Evolutionary conservation across 768 basidiomycete species (phyloP).

Genomic region (Leccinellum rugosiceps): DNA sequence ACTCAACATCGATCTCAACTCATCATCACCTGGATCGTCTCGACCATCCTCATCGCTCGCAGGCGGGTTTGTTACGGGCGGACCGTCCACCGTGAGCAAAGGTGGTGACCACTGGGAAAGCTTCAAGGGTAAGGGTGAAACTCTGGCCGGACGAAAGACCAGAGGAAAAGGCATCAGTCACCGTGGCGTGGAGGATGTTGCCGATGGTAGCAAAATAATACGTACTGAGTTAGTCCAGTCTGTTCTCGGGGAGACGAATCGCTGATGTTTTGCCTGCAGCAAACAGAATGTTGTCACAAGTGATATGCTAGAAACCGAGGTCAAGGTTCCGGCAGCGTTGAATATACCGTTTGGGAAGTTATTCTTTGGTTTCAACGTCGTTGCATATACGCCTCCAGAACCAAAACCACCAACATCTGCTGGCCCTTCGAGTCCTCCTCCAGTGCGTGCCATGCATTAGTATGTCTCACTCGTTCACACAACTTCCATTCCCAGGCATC

Average conservation of each 20-base stretch:
- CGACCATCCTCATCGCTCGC: slow-evolving; percentile 73
- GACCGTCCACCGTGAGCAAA: slow-evolving; percentile 60
- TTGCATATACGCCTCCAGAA: slow-evolving; percentile 58
- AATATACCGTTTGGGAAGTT: slow-evolving; percentile 90
- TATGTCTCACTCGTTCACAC: background rate
- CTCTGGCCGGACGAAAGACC: slow-evolving; percentile 84
- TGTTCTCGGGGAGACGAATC: background rate
- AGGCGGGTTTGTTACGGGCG: slow-evolving; percentile 56
- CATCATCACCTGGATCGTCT: slow-evolving; percentile 82
- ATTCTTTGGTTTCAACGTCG: slow-evolving; percentile 92
- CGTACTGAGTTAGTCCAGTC: slow-evolving; percentile 74
- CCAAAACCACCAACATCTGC: slow-evolving; percentile 24
- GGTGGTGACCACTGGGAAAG: slow-evolving; percentile 88
- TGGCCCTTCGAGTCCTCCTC: slow-evolving; percentile 26
- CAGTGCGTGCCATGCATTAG: slow-evolving; percentile 23
- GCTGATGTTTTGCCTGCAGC: slow-evolving; percentile 40
- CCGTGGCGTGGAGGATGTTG: slow-evolving; percentile 75
- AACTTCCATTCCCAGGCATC: slow-evolving; percentile 30
- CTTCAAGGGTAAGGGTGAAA: slow-evolving; percentile 95
- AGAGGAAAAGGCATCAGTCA: slow-evolving; percentile 92
- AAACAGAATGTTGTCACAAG: slow-evolving; percentile 83
- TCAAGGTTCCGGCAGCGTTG: slow-evolving; percentile 84
- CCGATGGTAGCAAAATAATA: slow-evolving; percentile 82
- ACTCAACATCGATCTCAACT: slow-evolving; percentile 89
- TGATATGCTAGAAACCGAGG: slow-evolving; percentile 66